Percentiles rank a stretch among this genome's conserved stretches.
These are phyloP conservation scores for Mallotus nudiflorus DNA, from an alignment of 345 rosid genomes.

Conservation along the genomic window DNA sequence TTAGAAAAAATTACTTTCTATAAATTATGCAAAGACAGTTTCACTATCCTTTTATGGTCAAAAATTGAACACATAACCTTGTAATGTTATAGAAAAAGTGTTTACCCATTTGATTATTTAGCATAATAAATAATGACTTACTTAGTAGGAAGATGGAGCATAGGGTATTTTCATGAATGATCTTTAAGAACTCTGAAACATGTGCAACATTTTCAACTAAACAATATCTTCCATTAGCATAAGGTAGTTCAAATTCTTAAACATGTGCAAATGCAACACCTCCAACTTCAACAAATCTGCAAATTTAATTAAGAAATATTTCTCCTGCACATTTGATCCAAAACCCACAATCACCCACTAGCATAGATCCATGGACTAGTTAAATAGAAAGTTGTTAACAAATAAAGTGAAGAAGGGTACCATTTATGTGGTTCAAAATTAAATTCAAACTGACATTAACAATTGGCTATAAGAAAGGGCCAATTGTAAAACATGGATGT, in stretches of 20 bases:
- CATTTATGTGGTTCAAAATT: slow-evolving; percentile 3
- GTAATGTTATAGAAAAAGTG: background rate
- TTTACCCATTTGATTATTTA: no score
- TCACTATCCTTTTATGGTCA: no score
- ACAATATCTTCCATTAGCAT: slow-evolving; percentile 18
- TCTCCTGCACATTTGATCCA: slow-evolving; percentile 2
- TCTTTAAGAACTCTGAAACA: slow-evolving; percentile 4
- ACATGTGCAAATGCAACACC: slow-evolving; percentile 19
- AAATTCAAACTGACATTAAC: background rate
- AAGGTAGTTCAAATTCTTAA: background rate
- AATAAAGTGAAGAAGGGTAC: background rate
- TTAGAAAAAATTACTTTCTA: background rate
- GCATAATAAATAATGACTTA: background rate
- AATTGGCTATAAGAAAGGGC: slow-evolving; percentile 18
- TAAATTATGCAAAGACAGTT: no score
- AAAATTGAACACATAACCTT: no score
- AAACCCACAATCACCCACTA: background rate
- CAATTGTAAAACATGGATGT: slow-evolving; percentile 18
- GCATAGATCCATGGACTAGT: no score
- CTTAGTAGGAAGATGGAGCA: background rate
- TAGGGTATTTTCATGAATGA: slow-evolving; percentile 10
- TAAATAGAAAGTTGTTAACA: no score
- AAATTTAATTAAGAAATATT: background rate
- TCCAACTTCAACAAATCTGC: slow-evolving; percentile 17
- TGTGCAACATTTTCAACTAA: slow-evolving; percentile 11